Percentiles rank a stretch among this genome's conserved stretches.
phyloP scores from a whole-genome alignment of 352 stramenopile genomes.

The Globisporangium carolinianum region DNA sequence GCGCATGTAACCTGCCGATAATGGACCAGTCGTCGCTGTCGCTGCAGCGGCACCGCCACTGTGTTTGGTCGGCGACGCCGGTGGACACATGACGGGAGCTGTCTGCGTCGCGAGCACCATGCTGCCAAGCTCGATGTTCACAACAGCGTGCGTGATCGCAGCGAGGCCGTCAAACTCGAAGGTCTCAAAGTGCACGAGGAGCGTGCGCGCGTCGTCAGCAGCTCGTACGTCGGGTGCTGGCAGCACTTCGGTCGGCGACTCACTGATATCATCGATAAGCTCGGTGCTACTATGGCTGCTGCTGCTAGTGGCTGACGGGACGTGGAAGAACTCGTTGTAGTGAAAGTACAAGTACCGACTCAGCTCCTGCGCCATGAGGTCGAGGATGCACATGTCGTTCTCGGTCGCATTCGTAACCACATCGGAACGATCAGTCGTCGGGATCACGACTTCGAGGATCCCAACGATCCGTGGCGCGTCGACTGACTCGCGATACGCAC shows the following conservation, averaged over 20 bases:
- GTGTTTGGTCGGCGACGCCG: conserved; percentile 17
- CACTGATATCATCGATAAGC: conserved; percentile 1
- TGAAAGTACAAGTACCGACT: conserved; percentile 72
- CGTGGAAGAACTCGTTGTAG: conserved; percentile 59
- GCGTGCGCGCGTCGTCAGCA: conserved; percentile 9
- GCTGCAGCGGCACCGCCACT: not conserved
- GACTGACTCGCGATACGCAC: conserved; percentile 13
- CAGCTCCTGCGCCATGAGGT: conserved; percentile 55
- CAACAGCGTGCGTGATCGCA: conserved; percentile 9
- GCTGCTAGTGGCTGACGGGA: conserved; percentile 8
- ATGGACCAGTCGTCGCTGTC: not conserved
- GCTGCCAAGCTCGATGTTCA: conserved; percentile 27
- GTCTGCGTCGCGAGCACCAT: conserved; percentile 13
- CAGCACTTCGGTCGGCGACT: conserved; percentile 8
- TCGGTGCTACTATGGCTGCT: not conserved
- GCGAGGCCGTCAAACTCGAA: conserved; percentile 9
- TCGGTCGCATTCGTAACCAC: conserved; percentile 15
- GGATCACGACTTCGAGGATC: conserved; percentile 57
- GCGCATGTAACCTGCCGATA: conserved; percentile 1
- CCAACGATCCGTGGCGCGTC: conserved; percentile 38
- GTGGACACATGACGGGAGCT: conserved; percentile 7
- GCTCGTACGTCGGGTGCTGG: conserved; percentile 13
- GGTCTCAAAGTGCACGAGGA: conserved; percentile 13
- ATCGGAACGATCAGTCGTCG: conserved; percentile 1
- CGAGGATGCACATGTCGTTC: conserved; percentile 66